Evolutionary conservation across 2,329 filamentous ascomycete species (phyloP).

Genomic region (Xylariaceae sp.): DNA sequence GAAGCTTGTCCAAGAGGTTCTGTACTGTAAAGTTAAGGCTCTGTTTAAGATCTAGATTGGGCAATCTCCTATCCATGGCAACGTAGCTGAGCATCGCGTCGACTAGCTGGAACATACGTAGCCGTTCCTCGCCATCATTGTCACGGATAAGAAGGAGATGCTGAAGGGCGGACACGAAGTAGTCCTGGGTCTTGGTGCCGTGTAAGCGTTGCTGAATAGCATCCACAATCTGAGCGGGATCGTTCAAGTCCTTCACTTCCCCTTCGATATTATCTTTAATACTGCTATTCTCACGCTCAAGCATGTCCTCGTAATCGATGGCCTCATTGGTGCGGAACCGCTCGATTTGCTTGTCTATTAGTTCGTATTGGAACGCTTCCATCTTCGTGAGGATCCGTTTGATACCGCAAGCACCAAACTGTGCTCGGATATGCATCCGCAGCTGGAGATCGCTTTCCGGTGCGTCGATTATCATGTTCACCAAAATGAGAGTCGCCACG

Average conservation of each 20-base stretch:
- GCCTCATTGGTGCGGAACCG: slow-evolving; percentile 89
- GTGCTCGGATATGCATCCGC: slow-evolving; percentile 87
- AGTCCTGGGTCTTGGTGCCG: slow-evolving; percentile 83
- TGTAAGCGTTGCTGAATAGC: slow-evolving; percentile 82
- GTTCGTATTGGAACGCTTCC: slow-evolving; percentile 96
- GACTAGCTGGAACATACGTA: slow-evolving; percentile 95
- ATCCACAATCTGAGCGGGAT: slow-evolving; percentile 89
- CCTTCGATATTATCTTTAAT: slow-evolving; percentile 83
- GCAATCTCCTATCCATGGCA: slow-evolving; percentile 91
- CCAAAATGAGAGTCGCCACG: slow-evolving; percentile 84
- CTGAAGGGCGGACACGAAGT: slow-evolving; percentile 92
- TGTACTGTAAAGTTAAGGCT: slow-evolving; percentile 97
- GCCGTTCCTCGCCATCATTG: slow-evolving; percentile 83
- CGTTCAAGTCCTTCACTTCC: slow-evolving; percentile 85
- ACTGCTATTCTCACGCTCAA: slow-evolving; percentile 85
- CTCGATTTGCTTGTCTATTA: slow-evolving; percentile 97
- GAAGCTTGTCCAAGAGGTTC: slow-evolving; percentile 87
- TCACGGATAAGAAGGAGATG: slow-evolving; percentile 90
- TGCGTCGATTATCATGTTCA: slow-evolving; percentile 95
- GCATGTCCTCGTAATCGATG: slow-evolving; percentile 96
- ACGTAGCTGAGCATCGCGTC: slow-evolving; percentile 99
- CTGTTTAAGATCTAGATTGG: slow-evolving; percentile 97
- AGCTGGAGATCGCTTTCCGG: slow-evolving; percentile 84
- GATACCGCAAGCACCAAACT: slow-evolving; percentile 93
- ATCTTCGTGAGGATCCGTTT: slow-evolving; percentile 93